Evolutionary conservation across 306 rosid species (phyloP).

Genomic region (Cucurbita ficifolia): DNA sequence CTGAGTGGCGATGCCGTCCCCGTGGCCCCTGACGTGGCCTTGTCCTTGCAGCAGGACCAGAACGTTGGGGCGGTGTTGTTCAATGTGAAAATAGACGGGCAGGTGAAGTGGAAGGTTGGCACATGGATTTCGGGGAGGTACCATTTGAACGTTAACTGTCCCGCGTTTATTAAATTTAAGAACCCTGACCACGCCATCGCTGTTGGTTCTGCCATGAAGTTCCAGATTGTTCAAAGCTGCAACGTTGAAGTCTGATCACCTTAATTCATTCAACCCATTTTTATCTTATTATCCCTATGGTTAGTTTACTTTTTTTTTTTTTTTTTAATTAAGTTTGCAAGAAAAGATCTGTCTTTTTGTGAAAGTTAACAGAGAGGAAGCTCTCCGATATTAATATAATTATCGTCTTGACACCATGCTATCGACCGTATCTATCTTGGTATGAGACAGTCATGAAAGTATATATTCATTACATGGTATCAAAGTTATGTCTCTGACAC

Average conservation of each 20-base stretch:
- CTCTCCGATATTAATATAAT: too few species aligned
- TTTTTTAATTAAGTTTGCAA: neutral
- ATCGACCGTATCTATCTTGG: too few species aligned
- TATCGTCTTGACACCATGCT: too few species aligned
- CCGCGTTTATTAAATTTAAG: slow-evolving; percentile 41
- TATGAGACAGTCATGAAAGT: too few species aligned
- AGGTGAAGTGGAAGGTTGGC: slow-evolving; percentile 69
- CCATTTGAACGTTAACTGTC: slow-evolving; percentile 45
- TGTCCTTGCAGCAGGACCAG: slow-evolving; percentile 31
- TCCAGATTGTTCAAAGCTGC: slow-evolving; percentile 42
- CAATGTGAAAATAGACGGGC: slow-evolving; percentile 36
- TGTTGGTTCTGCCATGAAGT: slow-evolving; percentile 28
- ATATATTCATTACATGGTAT: too few species aligned
- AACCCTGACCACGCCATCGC: slow-evolving; percentile 6
- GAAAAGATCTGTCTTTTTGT: neutral
- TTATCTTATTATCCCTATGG: too few species aligned
- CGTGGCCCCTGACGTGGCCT: slow-evolving; percentile 27
- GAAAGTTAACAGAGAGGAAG: too few species aligned
- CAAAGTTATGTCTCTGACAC: too few species aligned
- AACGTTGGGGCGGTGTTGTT: slow-evolving; percentile 26
- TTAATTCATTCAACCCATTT: neutral
- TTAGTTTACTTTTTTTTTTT: neutral
- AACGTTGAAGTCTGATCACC: slow-evolving; percentile 35
- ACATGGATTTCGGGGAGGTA: slow-evolving; percentile 54
- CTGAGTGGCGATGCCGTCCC: slow-evolving; percentile 33